Base-by-base conservation (phyloP, 805 yeast genomes). In the Candida quercuum region DNA sequence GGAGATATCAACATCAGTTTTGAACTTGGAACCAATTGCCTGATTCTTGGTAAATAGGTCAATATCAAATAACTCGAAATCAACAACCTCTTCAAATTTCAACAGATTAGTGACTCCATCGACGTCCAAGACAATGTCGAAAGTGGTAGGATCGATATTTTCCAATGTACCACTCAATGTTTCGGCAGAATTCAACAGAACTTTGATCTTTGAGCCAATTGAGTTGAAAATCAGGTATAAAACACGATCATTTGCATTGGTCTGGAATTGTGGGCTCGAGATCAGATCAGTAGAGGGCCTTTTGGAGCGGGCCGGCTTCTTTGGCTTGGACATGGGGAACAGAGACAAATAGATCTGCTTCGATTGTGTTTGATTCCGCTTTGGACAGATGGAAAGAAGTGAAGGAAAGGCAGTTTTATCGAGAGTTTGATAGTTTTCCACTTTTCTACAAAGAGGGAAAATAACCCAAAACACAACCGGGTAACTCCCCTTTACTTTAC, bases 1-100 rank as follows among this genome's bases (percentile, higher is more conserved):
- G 5, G 54, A 47, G 37, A 93, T 91, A 56, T 86, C 98, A 2
- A 79, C 63, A 59, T 91, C 99, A 1, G 96, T 93, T 57, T 75
- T 78, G 67, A 91, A 91, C 11, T 60, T 58, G 34, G 21, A 46
- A n/a, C n/a, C n/a, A n/a, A n/a, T n/a, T n/a, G n/a, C n/a, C n/a
- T n/a, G n/a, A n/a, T n/a, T n/a, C n/a, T 34, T 38, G 23, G 44
- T 44, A 38, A 48, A 51, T 26, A 65, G 52, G 36, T 59, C 60
- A 32, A 61, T 47, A 33, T 52, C 48, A 18, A 45, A 47, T 36
- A 78, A 48, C 33, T 68, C 69, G 25, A 64, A 54, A 27, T 68
- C 71, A 22, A 65, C 60, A 18, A 66, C 60, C 30, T 63, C 65
- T 15, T 57, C 63, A 20, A 58, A 61, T 23, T 52, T 54, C 33